phyloP scores from a whole-genome alignment of 208 protist genomes.

The Leishmania amazonensis region DNA sequence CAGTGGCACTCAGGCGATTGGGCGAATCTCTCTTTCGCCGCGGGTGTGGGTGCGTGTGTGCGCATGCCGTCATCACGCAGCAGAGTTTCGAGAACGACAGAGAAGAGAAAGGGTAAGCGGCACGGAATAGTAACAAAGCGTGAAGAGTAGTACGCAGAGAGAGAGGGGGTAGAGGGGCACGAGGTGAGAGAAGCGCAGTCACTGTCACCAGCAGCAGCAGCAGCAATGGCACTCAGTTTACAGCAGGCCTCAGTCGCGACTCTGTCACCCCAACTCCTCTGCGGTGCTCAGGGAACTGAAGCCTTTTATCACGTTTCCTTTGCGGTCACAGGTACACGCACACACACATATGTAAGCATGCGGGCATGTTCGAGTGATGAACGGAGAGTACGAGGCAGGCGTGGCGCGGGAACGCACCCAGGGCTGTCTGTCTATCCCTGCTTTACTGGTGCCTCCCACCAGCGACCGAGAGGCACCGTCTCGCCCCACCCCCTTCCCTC shows the following conservation, averaged over 20 bases:
- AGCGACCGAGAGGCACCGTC: not conserved
- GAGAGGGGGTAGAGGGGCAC: not conserved
- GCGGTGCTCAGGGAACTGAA: not conserved
- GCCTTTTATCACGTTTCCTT: too few species aligned
- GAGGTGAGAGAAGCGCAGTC: not conserved
- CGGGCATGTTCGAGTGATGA: not conserved
- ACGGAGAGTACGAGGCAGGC: not conserved
- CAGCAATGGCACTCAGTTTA: not conserved
- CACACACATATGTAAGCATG: not conserved
- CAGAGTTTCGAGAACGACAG: not conserved
- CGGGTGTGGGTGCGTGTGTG: not conserved
- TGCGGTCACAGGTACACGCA: not conserved
- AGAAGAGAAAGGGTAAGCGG: not conserved
- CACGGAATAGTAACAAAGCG: not conserved
- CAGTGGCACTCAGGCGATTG: not conserved
- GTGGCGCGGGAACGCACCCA: not conserved
- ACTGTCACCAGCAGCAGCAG: not conserved
- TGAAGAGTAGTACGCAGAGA: not conserved
- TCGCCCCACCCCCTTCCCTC: not conserved
- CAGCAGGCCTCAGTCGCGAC: not conserved
- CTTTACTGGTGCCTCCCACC: not conserved
- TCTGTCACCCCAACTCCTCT: not conserved
- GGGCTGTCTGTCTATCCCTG: not conserved
- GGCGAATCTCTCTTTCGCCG: not conserved
- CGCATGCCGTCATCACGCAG: not conserved